Percentiles rank a stretch among this genome's conserved stretches.
Conservation (phyloP, 2,329 filamentous ascomycete species). For the Talaromyces sp. region DNA sequence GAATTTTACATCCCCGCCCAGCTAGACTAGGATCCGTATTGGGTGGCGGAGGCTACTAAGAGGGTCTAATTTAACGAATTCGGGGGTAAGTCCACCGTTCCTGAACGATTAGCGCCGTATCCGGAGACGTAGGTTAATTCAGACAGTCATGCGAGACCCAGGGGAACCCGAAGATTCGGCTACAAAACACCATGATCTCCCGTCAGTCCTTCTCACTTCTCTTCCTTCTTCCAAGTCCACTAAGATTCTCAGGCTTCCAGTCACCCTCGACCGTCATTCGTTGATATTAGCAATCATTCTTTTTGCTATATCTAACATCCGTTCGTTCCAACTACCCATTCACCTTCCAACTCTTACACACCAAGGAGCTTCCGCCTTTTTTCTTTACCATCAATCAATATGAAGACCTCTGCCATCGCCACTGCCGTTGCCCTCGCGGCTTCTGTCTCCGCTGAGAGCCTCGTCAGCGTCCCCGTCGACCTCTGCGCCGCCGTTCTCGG, state of each 20-base stretch:
- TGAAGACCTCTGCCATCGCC: conserved; percentile 15
- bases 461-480: conserved; percentile 19
- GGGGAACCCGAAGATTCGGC: background rate
- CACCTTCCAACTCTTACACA: conserved; percentile 8
- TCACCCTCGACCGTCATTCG: conserved; percentile 13
- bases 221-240: conserved; percentile 8
- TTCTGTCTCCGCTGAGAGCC: conserved; percentile 12
- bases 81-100: background rate
- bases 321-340: conserved; percentile 14
- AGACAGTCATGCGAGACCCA: background rate
- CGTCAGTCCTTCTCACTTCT: background rate
- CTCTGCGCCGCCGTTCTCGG: conserved; percentile 20
- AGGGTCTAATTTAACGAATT: background rate
- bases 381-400: conserved; percentile 15
- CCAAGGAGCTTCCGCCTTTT: conserved; percentile 11
- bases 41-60: background rate
- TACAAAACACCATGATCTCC: conserved; percentile 10
- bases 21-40: background rate
- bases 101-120: background rate
- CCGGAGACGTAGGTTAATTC: background rate
- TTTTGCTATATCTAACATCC: conserved; percentile 22
- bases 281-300: conserved; percentile 15
- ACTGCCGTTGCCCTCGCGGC: conserved; percentile 20
- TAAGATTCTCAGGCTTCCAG: background rate
- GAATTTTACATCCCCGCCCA: background rate